phyloP scores from a whole-genome alignment of 495 filamentous ascomycete species.

The Hypomontagnella submonticulosa region DNA sequence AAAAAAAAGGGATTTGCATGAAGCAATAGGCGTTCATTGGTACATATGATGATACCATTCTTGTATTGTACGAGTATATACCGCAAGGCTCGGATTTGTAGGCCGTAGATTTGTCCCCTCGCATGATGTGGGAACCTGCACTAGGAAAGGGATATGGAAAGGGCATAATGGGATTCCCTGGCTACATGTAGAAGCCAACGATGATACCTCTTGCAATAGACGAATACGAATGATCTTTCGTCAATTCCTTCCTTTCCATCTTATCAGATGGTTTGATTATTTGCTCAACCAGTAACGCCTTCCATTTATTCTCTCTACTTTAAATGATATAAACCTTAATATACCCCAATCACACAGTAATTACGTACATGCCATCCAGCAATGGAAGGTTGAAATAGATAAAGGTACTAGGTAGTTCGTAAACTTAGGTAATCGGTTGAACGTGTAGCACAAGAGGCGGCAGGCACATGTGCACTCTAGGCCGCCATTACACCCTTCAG shows the following conservation, averaged over 20 bases:
- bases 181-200: conserved; percentile 25
- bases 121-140: conserved; percentile 5
- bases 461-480: too few species aligned
- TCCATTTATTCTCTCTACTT: conserved; percentile 10
- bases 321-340: background rate
- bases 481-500: too few species aligned
- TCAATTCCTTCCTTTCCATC: background rate
- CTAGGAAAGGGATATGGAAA: conserved; percentile 11
- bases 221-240: conserved; percentile 20
- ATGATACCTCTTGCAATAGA: conserved; percentile 38
- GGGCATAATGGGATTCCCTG: conserved; percentile 28
- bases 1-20: conserved; percentile 24
- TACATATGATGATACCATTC: conserved; percentile 31
- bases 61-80: conserved; percentile 24
- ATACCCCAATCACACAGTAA: background rate
- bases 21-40: conserved; percentile 34
- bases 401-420: background rate
- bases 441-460: background rate
- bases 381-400: conserved; percentile 9
- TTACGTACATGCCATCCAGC: background rate
- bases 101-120: conserved; percentile 11
- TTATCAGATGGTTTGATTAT: background rate
- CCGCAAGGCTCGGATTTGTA: conserved; percentile 6
- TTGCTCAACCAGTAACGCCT: conserved; percentile 1
- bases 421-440: conserved; percentile 1